A percentile compares a stretch with the other conserved stretches of the same genome.
phyloP scores from a whole-genome alignment of 192 early-diverging fungal species.

The Gryganskiella cystojenkinii region DNA sequence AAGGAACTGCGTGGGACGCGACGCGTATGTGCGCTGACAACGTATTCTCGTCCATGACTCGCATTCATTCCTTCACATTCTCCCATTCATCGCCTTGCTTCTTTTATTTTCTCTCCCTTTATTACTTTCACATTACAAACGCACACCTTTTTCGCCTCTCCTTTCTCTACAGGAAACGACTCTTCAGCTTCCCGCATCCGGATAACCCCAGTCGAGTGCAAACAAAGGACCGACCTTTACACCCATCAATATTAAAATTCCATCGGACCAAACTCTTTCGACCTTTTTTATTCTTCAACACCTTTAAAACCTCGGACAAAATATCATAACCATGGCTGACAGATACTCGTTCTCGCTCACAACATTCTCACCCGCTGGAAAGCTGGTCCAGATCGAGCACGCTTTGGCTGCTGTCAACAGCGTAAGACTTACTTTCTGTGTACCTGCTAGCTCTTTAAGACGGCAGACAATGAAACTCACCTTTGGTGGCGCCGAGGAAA shows the following conservation, averaged over 20 bases:
- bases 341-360: constrained; percentile 90
- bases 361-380: constrained; percentile 99
- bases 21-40: too few relatives aligned
- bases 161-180: too few relatives aligned
- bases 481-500: too few relatives aligned
- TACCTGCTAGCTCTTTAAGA: too few relatives aligned
- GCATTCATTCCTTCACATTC: not conserved
- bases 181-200: not conserved
- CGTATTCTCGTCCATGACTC: not conserved
- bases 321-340: constrained; percentile 40
- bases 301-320: not conserved
- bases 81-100: not conserved
- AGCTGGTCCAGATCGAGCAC: constrained; percentile 99
- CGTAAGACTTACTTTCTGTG: too few relatives aligned
- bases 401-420: constrained; percentile 89
- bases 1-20: too few relatives aligned
- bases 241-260: too few relatives aligned
- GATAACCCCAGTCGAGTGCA: not conserved
- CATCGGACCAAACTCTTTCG: not conserved
- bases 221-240: not conserved
- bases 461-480: too few relatives aligned
- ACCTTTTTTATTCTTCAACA: not conserved
- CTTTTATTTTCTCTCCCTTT: not conserved
- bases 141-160: too few relatives aligned
- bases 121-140: too few relatives aligned